Base-by-base conservation (phyloP, 257 asterid genomes). In the Solanum chiquidenum region DNA sequence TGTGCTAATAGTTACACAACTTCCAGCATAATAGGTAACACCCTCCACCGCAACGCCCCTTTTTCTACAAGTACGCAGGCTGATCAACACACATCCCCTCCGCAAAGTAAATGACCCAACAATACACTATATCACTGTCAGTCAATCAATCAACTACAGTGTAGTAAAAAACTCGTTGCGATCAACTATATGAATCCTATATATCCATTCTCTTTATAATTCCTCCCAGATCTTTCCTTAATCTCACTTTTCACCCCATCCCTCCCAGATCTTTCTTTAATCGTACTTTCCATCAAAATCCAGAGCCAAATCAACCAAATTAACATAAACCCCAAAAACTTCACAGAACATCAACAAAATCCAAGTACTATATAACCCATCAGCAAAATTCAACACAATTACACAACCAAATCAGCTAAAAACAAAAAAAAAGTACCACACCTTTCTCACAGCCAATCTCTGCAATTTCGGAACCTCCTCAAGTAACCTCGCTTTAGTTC, bases 391-490 rank as follows among this genome's bases (percentile, higher is more conserved):
- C 13, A 25, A 42, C 35, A 77, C 44, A 11, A 77, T 42, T 77
- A 27, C 38, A 79, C 3, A 44, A 79, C 66, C 68, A 29, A 80
- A 80, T 49, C 40, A 80, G 85, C 66, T 44, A 13, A 11, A 44
- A n/a, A 7, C 2, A 12, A 42, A 27, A 3, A 75, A 44, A 6
- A 73, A 20, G 18, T 0, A 88, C 23, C 62, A 46, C 1, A 95
- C 98, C 98, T 94, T 96, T 88, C 94, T 96, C 46, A 94, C 93
- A 88, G 99, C 98, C 87, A 96, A 90, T 84, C 98, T 92, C 96
- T 95, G 96, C 96, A 96, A 89, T 90, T 96, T 96, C 66, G 99
- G 99, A 33, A 96, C 95, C 88, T 96, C 98, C 84, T 96, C 98
- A 7, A 93, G 90, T 91, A 96, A 92, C 87, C 92, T 93, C 13